Base-by-base conservation (phyloP, 139 green algal species). In the Closterium sp. region DNA sequence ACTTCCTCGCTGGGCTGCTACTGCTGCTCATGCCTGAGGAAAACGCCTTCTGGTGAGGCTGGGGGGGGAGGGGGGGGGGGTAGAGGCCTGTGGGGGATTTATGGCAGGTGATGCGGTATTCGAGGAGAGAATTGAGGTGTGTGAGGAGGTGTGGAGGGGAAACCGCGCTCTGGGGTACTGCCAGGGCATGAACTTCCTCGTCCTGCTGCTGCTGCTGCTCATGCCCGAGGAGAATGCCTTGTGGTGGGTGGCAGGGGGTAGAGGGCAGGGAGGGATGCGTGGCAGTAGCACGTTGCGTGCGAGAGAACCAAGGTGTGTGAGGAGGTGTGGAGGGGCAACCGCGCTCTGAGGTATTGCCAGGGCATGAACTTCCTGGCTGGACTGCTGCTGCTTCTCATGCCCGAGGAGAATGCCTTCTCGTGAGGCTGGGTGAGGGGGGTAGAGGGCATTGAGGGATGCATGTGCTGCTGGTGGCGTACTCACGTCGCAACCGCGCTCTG, bases 151-250 rank as follows among this genome's bases (percentile, higher is more conserved):
- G 34, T 42, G 34, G 34, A 42, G 95, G 19, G 0, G 84, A 0
- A 30, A 32, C 84, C 11, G 84, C 19, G n/a, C 28, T 21, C 84
- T 87, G 84, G 84, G n/a, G n/a, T 87, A 30, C 84, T 87, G 84
- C 6, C 97, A 98, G 96, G 97, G 97, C 50, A 97, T 98, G 93
- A 98, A 98, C 94, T 98, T 98, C 90, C 88, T 98, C 34, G 97
- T n/a, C n/a, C 95, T 1, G 97, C 92, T 94, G 70, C 95, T 99
- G 95, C 93, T 97, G 91, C 93, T 99, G 87, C 96, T 98, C 89
- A 96, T 98, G 95, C 88, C 95, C 4, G 97, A 98, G 94, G 97
- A 98, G 95, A 97, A 97, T 31, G 96, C 97, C 9, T 99, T 99
- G 90, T 99, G 42, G 5, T 62, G 42, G 42, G 5, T 13, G 42